Conservation (phyloP, 1,284 basidiomycete species). For the Trichosporon coremiiforme region DNA sequence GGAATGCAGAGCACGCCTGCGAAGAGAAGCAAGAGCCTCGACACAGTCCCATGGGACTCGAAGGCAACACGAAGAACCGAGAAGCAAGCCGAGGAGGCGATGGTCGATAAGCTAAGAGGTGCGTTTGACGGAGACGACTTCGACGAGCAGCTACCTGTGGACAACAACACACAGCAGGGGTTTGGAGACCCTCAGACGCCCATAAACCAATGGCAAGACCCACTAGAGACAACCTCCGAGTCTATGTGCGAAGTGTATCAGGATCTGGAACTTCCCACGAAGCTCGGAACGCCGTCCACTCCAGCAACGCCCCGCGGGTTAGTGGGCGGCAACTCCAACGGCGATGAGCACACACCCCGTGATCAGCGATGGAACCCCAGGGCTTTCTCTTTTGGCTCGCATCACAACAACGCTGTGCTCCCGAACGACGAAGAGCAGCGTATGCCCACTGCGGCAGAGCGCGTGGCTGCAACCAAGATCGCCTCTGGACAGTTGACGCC, state of each 20-base stretch:
- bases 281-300: not conserved
- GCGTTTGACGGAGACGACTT: not conserved
- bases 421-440: slow-evolving; percentile 28
- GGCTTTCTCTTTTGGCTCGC: slow-evolving; percentile 7
- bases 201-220: not conserved
- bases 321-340: not conserved
- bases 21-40: slow-evolving; percentile 19
- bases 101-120: not conserved
- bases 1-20: slow-evolving; percentile 39
- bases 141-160: slow-evolving; percentile 24
- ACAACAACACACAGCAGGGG: not conserved
- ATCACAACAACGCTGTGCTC: slow-evolving; percentile 28
- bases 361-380: not conserved
- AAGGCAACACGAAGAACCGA: slow-evolving; percentile 4
- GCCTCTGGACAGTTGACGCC: slow-evolving; percentile 28
- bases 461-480: slow-evolving; percentile 26
- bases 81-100: slow-evolving; percentile 3
- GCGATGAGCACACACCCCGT: not conserved
- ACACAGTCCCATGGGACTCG: slow-evolving; percentile 11
- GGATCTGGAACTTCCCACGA: not conserved
- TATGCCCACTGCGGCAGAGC: not conserved
- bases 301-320: not conserved
- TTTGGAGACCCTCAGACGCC: not conserved
- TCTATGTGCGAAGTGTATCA: not conserved
- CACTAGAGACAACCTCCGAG: not conserved